phyloP scores from a whole-genome alignment of 1,284 basidiomycete species.

The Ustilago hordei region DNA sequence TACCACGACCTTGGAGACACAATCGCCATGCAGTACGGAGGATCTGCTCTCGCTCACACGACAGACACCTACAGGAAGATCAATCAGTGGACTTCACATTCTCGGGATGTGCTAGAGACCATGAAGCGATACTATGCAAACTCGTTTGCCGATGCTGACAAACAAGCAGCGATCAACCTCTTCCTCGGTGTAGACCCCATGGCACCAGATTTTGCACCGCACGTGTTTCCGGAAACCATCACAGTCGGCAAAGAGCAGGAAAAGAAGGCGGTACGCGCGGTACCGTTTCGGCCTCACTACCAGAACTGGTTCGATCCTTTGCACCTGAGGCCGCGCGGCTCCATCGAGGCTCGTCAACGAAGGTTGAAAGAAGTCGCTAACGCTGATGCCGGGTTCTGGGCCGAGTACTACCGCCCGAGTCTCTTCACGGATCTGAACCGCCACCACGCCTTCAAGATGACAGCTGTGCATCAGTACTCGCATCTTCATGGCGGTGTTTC shows the following conservation, averaged over 20 bases:
- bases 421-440: constrained; percentile 67
- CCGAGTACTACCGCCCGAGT: constrained; percentile 67
- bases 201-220: constrained; percentile 41
- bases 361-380: constrained; percentile 59
- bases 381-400: constrained; percentile 64
- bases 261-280: constrained; percentile 20
- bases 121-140: constrained; percentile 96
- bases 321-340: constrained; percentile 40
- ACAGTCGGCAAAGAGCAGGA: constrained; percentile 3
- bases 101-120: constrained; percentile 95
- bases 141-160: constrained; percentile 87
- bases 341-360: constrained; percentile 39
- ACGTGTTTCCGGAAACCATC: constrained; percentile 35
- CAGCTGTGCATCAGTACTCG: constrained; percentile 62
- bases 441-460: constrained; percentile 69
- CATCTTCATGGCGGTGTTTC: constrained; percentile 26
- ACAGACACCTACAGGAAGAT: constrained; percentile 96
- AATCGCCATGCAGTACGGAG: constrained; percentile 82
- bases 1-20: constrained; percentile 80
- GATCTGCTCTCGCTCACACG: constrained; percentile 91
- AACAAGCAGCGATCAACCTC: constrained; percentile 96
- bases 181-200: constrained; percentile 82
- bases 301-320: constrained; percentile 59
- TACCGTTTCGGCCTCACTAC: constrained; percentile 51
- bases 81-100: constrained; percentile 95